Conservation (phyloP, 768 basidiomycete species). For the Leucosporidium scottii region DNA sequence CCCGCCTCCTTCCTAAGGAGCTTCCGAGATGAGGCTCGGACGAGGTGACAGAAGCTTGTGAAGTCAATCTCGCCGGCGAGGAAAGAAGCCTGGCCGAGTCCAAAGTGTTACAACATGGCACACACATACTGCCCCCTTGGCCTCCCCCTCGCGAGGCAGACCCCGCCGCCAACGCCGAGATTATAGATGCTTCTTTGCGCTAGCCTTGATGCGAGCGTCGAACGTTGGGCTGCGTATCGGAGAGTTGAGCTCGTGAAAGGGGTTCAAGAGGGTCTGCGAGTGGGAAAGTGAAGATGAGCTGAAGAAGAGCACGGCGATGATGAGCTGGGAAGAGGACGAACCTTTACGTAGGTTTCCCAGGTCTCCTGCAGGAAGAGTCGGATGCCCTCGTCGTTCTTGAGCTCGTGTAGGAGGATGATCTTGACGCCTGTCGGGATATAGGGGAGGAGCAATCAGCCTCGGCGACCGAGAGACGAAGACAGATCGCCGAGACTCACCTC, state of each 20-base stretch:
- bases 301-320: background rate
- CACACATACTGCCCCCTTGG: background rate
- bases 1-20: too few relatives aligned
- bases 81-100: too few relatives aligned
- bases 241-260: slow-evolving; percentile 90
- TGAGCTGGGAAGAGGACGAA: slow-evolving; percentile 41
- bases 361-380: slow-evolving; percentile 84
- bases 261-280: slow-evolving; percentile 73
- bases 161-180: slow-evolving; percentile 32
- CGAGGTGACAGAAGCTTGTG: too few relatives aligned
- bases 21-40: too few relatives aligned
- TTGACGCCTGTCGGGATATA: slow-evolving; percentile 65
- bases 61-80: too few relatives aligned
- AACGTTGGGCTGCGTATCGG: slow-evolving; percentile 71
- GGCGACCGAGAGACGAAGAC: background rate
- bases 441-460: slow-evolving; percentile 11
- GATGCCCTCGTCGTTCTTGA: slow-evolving; percentile 96
- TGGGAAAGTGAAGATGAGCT: background rate
- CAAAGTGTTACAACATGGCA: slow-evolving; percentile 1
- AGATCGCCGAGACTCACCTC: slow-evolving; percentile 60
- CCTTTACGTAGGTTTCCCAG: slow-evolving; percentile 98
- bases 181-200: slow-evolving; percentile 73
- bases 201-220: slow-evolving; percentile 72
- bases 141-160: background rate
- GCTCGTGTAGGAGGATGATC: slow-evolving; percentile 86